Percentiles rank a stretch among this genome's conserved stretches.
Conservation (phyloP, 2,329 filamentous ascomycete genomes). For the Aspergillus sp. region DNA sequence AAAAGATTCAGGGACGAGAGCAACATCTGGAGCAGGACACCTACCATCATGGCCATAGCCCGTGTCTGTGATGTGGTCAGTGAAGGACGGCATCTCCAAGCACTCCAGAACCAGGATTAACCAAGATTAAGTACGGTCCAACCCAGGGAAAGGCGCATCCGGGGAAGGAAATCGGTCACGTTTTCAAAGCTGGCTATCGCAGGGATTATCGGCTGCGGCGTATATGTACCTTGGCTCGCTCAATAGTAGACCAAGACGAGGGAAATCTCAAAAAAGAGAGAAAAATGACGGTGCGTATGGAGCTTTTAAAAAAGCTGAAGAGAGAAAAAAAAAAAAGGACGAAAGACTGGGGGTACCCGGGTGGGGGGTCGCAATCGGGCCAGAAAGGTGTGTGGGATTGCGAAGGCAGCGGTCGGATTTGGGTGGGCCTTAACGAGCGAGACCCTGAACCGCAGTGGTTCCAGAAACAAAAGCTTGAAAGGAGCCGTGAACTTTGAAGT, state of each 20-base stretch:
- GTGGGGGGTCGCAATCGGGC: constrained; percentile 1
- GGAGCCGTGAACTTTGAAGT: not conserved
- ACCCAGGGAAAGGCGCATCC: not conserved
- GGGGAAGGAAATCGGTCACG: constrained; percentile 3
- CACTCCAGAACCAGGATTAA: not conserved
- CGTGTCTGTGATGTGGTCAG: constrained; percentile 24
- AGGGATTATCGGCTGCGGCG: not conserved
- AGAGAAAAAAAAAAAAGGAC: constrained; percentile 5
- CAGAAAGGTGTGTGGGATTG: not conserved
- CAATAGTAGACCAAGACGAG: not conserved
- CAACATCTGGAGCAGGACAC: constrained; percentile 17
- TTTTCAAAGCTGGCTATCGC: not conserved
- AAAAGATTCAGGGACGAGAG: constrained; percentile 7
- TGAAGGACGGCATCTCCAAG: constrained; percentile 30
- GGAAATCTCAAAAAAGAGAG: not conserved
- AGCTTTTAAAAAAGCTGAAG: not conserved
- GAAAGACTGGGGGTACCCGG: not conserved
- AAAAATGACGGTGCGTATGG: not conserved
- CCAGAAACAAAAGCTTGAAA: not conserved
- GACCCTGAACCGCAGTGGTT: not conserved
- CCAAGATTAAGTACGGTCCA: not conserved
- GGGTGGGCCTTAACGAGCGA: constrained; percentile 1
- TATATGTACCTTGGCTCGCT: not conserved
- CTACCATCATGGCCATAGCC: constrained; percentile 32
- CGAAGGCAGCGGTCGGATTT: constrained; percentile 1